A percentile compares a stretch with the other conserved stretches of the same genome.
Evolutionary conservation across 768 basidiomycete species (phyloP).

Genomic region (Multifurca ochricompacta): DNA sequence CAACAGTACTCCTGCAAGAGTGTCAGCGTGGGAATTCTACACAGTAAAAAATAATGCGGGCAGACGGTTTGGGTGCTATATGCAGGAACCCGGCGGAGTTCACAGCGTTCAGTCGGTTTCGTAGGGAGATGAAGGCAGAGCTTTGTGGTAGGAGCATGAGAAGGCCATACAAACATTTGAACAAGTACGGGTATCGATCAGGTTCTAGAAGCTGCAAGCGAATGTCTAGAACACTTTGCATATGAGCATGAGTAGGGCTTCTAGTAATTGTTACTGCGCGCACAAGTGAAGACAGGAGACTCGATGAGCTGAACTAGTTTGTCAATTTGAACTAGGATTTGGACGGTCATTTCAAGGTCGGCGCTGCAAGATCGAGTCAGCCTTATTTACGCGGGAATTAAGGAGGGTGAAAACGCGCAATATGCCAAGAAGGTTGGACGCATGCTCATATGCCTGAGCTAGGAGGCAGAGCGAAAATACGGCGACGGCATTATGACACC

Average conservation of each 20-base stretch:
- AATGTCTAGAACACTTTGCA: constrained; percentile 41
- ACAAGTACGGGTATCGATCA: constrained; percentile 90
- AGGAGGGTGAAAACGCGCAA: constrained; percentile 53
- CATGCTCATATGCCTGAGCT: constrained; percentile 98
- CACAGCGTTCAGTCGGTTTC: constrained; percentile 90
- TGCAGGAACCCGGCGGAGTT: constrained; percentile 93
- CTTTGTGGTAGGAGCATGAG: constrained; percentile 97
- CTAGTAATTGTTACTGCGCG: constrained; percentile 21
- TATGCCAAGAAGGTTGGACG: constrained; percentile 89
- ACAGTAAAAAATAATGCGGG: constrained; percentile 5
- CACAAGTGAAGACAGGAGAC: constrained; percentile 97
- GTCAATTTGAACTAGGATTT: constrained; percentile 91
- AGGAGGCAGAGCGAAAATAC: constrained; percentile 94
- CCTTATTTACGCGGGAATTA: background rate
- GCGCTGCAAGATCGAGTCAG: constrained; percentile 45
- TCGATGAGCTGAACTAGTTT: constrained; percentile 97
- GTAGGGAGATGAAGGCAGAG: constrained; percentile 87
- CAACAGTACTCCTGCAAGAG: constrained; percentile 18
- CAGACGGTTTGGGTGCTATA: constrained; percentile 79
- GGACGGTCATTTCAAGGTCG: constrained; percentile 93
- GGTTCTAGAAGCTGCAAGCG: constrained; percentile 95
- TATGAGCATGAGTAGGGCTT: background rate
- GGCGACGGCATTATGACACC: constrained; percentile 98
- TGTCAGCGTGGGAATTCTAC: constrained; percentile 1
- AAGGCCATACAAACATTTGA: constrained; percentile 95